Conservation (phyloP, 306 rosid genomes). For the Dryas alaskensis region DNA sequence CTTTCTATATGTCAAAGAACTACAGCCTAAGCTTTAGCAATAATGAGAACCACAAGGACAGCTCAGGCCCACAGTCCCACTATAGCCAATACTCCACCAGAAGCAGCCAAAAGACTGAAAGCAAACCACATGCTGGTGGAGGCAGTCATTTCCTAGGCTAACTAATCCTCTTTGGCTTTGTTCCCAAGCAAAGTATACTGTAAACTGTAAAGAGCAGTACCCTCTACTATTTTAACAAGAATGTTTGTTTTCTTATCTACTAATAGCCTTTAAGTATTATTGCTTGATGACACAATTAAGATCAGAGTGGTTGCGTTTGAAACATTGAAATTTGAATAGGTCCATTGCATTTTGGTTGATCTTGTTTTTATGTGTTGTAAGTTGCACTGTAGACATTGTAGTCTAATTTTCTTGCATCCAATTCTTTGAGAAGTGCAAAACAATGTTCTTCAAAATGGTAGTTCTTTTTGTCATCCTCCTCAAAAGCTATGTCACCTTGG, state of each 20-base stretch:
- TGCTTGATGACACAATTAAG: background rate
- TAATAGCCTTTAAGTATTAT: background rate
- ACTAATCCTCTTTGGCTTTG: slow-evolving; percentile 30
- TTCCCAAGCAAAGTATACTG: slow-evolving; percentile 32
- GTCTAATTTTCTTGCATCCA: background rate
- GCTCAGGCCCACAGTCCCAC: background rate
- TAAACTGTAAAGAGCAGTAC: background rate
- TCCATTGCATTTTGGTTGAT: background rate
- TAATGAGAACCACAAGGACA: slow-evolving; percentile 26
- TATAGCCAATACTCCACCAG: slow-evolving; percentile 26
- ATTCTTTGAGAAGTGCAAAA: slow-evolving; percentile 10
- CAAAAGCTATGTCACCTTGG: slow-evolving; percentile 33
- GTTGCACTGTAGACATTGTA: background rate
- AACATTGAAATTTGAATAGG: background rate
- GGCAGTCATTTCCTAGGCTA: slow-evolving; percentile 34
- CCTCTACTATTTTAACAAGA: background rate
- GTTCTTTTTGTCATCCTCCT: slow-evolving; percentile 31
- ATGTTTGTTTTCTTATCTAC: background rate
- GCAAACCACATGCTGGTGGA: slow-evolving; percentile 26
- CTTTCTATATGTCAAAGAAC: too few species aligned
- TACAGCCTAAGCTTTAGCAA: slow-evolving; percentile 24
- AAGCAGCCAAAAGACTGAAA: slow-evolving; percentile 27
- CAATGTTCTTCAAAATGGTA: slow-evolving; percentile 29
- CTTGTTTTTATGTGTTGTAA: slow-evolving; percentile 1
- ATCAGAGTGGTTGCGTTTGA: background rate